Evolutionary conservation across 306 rosid genomes (phyloP).

Genomic region (Castanospermum australe): DNA sequence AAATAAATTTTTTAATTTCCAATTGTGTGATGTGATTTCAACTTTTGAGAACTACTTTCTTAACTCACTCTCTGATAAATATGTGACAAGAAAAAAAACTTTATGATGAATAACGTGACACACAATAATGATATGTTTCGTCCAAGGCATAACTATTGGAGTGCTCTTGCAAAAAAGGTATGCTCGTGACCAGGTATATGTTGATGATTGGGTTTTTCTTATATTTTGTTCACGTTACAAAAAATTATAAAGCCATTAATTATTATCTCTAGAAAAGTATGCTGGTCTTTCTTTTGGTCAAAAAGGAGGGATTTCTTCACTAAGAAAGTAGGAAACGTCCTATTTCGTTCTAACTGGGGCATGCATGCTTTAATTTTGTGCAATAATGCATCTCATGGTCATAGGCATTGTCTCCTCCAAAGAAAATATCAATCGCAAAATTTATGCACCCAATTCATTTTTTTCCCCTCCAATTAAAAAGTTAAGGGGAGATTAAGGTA

Average conservation of each 20-base stretch:
- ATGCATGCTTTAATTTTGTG: conserved; percentile 16
- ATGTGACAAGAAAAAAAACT: background rate
- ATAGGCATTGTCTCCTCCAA: conserved; percentile 19
- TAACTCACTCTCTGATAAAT: background rate
- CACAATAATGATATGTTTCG: conserved; percentile 10
- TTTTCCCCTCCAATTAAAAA: no score
- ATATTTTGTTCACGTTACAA: background rate
- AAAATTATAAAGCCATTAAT: conserved; percentile 7
- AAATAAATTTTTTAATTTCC: no score
- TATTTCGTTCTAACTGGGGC: conserved; percentile 4
- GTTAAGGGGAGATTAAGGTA: no score
- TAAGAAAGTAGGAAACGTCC: conserved; percentile 16
- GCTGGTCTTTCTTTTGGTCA: conserved; percentile 26
- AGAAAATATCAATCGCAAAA: background rate
- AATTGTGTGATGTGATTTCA: conserved; percentile 6
- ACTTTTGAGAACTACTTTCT: conserved; percentile 12
- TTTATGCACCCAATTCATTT: background rate
- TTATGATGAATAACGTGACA: conserved; percentile 4
- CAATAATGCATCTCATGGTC: conserved; percentile 16
- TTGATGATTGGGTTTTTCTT: background rate
- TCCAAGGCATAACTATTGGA: background rate
- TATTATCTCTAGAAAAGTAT: conserved; percentile 21
- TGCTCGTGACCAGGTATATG: conserved; percentile 29
- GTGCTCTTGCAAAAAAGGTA: conserved; percentile 22
- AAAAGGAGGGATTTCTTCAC: conserved; percentile 26